These are phyloP conservation scores for Tylopilus sp. DNA, from an alignment of 768 basidiomycete genomes.

Conservation along the genomic window DNA sequence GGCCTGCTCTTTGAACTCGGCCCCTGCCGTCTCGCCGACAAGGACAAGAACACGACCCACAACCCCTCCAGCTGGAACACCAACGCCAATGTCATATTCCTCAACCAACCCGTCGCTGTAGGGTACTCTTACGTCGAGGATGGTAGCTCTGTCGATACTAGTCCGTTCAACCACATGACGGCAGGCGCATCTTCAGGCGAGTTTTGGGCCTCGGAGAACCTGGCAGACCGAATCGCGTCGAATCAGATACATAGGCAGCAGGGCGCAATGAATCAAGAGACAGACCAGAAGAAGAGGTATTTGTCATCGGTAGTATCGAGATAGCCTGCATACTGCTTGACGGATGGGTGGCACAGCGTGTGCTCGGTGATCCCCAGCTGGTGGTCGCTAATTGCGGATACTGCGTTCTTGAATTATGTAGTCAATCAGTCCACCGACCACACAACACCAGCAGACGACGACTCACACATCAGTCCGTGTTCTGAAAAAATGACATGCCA, in stretches of 20 bases:
- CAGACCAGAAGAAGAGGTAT: constrained; percentile 86
- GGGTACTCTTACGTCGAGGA: constrained; percentile 86
- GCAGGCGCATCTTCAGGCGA: constrained; percentile 77
- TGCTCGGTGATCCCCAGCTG: constrained; percentile 64
- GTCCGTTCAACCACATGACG: constrained; percentile 88
- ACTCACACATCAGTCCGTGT: constrained; percentile 69
- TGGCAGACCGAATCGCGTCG: constrained; percentile 24
- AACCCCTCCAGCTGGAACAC: constrained; percentile 89
- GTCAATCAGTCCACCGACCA: constrained; percentile 1
- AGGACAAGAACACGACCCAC: constrained; percentile 62
- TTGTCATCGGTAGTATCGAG: constrained; percentile 76
- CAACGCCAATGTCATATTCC: constrained; percentile 57
- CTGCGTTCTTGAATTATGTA: constrained; percentile 41
- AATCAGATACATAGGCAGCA: no score
- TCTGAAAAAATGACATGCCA: constrained; percentile 65
- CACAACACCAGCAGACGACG: background rate
- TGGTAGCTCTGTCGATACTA: constrained; percentile 69
- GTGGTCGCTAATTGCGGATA: constrained; percentile 51
- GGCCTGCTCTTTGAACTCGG: constrained; percentile 89
- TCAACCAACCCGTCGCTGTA: constrained; percentile 80
- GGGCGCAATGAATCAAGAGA: constrained; percentile 1
- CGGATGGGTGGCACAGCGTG: constrained; percentile 67
- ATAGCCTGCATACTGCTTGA: constrained; percentile 76
- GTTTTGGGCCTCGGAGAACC: constrained; percentile 86
- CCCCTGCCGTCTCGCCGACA: constrained; percentile 71